Evolutionary conservation across 768 basidiomycete species (phyloP).

Genomic region (Suillus brevipes): DNA sequence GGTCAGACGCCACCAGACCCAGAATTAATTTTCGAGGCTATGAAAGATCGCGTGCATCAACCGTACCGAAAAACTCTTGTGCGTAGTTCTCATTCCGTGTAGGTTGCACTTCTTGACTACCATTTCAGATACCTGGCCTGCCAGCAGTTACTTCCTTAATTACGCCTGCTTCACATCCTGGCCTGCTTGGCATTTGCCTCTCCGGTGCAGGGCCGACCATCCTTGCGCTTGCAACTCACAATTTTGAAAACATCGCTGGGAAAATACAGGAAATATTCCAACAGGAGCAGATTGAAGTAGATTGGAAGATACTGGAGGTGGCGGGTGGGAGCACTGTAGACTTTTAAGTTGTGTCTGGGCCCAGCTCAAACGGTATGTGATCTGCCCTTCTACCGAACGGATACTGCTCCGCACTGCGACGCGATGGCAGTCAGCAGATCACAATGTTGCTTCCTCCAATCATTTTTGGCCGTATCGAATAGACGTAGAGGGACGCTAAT

Average conservation of each 20-base stretch:
- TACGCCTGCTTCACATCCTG: constrained; percentile 87
- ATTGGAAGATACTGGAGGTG: constrained; percentile 86
- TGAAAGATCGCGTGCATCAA: constrained; percentile 98
- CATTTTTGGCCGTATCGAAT: not conserved
- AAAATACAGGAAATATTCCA: constrained; percentile 77
- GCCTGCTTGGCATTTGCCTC: constrained; percentile 95
- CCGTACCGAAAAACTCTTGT: constrained; percentile 90
- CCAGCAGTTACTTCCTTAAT: constrained; percentile 88
- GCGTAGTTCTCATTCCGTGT: constrained; percentile 29
- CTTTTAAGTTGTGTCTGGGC: constrained; percentile 12
- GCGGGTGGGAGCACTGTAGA: constrained; percentile 42
- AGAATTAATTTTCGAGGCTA: constrained; percentile 96
- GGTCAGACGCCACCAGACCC: constrained; percentile 90
- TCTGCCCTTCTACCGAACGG: not conserved
- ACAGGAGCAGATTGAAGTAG: constrained; percentile 72
- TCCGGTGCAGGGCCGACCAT: constrained; percentile 98
- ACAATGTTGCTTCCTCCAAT: not conserved
- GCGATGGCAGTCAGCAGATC: not conserved
- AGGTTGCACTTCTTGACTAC: not conserved
- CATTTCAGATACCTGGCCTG: constrained; percentile 85
- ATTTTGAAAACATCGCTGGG: constrained; percentile 83
- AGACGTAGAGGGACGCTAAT: not conserved
- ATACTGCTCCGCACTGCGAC: not conserved
- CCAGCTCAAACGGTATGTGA: not conserved
- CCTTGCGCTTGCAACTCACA: constrained; percentile 85